A percentile compares a stretch with the other conserved stretches of the same genome.
phyloP scores from a whole-genome alignment of 129 eudicot species.

The Deinandra increscens region DNA sequence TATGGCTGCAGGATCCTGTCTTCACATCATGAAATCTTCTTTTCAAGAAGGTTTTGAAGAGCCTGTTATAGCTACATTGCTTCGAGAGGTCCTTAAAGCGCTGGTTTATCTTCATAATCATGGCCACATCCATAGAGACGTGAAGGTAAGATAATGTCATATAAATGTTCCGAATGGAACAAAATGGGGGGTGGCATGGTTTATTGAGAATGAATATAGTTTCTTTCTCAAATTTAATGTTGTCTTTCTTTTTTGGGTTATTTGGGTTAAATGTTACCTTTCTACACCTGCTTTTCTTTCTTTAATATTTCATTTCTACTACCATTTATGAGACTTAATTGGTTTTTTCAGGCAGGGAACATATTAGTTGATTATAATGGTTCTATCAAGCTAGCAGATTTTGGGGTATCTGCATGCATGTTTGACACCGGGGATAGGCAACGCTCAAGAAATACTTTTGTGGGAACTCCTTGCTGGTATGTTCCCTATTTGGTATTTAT shows the following conservation, averaged over 20 bases:
- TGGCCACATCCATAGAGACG: conserved; percentile 97
- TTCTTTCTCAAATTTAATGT: background rate
- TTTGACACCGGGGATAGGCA: conserved; percentile 96
- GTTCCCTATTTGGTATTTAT: conserved; percentile 3
- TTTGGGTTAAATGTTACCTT: background rate
- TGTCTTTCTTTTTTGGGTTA: background rate
- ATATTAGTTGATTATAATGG: conserved; percentile 79
- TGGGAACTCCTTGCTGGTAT: conserved; percentile 99
- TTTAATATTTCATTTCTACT: conserved; percentile 2
- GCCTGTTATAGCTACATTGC: conserved; percentile 83
- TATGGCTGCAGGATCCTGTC: conserved; percentile 99
- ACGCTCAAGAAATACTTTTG: conserved; percentile 90
- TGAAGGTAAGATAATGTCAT: conserved; percentile 55
- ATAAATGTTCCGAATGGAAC: conserved; percentile 14
- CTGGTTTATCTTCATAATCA: conserved; percentile 92
- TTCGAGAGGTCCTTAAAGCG: conserved; percentile 91
- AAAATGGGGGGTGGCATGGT: conserved; percentile 8
- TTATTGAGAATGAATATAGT: conserved; percentile 9
- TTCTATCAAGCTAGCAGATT: conserved; percentile 82
- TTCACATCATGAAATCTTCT: conserved; percentile 83
- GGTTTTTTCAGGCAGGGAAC: conserved; percentile 75
- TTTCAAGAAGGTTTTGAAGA: conserved; percentile 96
- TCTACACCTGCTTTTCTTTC: background rate
- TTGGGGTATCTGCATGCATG: conserved; percentile 97
- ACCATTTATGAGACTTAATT: conserved; percentile 15